Base-by-base conservation (phyloP, 768 basidiomycete species). In the Calocera cornea region DNA sequence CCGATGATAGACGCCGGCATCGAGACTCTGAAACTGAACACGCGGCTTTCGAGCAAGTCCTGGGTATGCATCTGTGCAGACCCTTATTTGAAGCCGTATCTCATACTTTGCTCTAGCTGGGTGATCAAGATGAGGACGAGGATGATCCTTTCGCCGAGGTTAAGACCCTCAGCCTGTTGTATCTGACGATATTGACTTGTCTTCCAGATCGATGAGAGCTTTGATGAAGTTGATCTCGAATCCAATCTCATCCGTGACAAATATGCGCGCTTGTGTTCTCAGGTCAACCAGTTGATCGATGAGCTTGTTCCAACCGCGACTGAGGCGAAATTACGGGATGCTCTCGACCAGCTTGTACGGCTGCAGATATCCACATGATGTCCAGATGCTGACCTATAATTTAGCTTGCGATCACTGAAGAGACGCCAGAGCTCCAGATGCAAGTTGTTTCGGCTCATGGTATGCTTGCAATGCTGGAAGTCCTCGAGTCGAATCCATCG, bases 71-170 rank as follows among this genome's bases (percentile, higher is more conserved):
- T n/a, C n/a, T n/a, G n/a, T n/a, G n/a, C n/a, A n/a, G n/a, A n/a
- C n/a, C n/a, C n/a, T n/a, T n/a, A 14, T 41, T 64, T 12, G 19
- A 41, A 29, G 16, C 24, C 36, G 68, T 38, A 29, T 66, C n/a
- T 65, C 54, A 40, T n/a, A n/a, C n/a, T 65, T 34, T 38, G 3
- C 24, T 64, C n/a, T 69, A 89, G 87, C 77, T 89, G 66, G 87
- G 87, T 10, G 92, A 92, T 49, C 90, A 89, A 34, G 84, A 89
- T 36, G 85, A 84, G 1, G 93, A 95, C 67, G 94, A 95, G 65
- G 91, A 93, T 66, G 94, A 99, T 79, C 95, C 97, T 0, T 99
- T 99, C 72, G 94, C 95, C 1, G 92, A 94, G 80, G 92, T 91
- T n/a, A 71, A 72, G 44, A 11, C 33, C 40, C 3, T 71, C 36